These are phyloP conservation scores for Wallacemonas sp. DNA, from an alignment of 208 protist species.

Conservation along the genomic window DNA sequence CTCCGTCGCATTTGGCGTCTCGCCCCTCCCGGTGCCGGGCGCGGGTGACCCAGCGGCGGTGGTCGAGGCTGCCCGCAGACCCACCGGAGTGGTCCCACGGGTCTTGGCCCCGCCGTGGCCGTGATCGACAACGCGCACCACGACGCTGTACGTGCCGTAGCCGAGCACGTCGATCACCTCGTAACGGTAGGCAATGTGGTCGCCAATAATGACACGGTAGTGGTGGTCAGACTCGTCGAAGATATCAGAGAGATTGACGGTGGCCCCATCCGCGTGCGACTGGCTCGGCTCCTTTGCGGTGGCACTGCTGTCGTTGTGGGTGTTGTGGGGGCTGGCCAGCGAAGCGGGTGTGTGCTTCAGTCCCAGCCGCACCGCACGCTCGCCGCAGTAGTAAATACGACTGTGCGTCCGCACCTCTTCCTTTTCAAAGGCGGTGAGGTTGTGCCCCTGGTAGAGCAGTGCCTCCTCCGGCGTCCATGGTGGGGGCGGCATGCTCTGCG, in stretches of 20 bases:
- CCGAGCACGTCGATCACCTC: constrained; percentile 74
- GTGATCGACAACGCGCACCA: constrained; percentile 83
- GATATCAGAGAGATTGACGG: background rate
- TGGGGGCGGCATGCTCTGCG: constrained; percentile 26
- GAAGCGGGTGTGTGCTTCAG: constrained; percentile 12
- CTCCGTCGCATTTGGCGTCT: too few relatives aligned
- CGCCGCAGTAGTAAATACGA: constrained; percentile 87
- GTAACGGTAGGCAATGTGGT: constrained; percentile 94
- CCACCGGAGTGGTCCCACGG: too few relatives aligned
- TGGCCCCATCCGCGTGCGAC: too few relatives aligned
- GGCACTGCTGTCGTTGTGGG: too few relatives aligned
- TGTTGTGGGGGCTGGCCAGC: too few relatives aligned
- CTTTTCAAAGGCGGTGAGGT: constrained; percentile 79
- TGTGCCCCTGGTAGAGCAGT: constrained; percentile 31
- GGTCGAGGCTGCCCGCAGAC: too few relatives aligned
- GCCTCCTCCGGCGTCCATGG: constrained; percentile 50
- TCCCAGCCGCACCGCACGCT: constrained; percentile 31
- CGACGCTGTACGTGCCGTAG: constrained; percentile 82
- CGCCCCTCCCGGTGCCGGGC: too few relatives aligned
- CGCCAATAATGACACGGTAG: constrained; percentile 84
- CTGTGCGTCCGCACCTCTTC: constrained; percentile 73
- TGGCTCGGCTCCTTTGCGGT: too few relatives aligned
- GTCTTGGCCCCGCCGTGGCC: too few relatives aligned
- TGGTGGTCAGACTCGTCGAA: constrained; percentile 87
- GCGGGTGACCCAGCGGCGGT: too few relatives aligned